Conservation (phyloP, 192 early-diverging fungal genomes). For the Geranomyces michiganensis region DNA sequence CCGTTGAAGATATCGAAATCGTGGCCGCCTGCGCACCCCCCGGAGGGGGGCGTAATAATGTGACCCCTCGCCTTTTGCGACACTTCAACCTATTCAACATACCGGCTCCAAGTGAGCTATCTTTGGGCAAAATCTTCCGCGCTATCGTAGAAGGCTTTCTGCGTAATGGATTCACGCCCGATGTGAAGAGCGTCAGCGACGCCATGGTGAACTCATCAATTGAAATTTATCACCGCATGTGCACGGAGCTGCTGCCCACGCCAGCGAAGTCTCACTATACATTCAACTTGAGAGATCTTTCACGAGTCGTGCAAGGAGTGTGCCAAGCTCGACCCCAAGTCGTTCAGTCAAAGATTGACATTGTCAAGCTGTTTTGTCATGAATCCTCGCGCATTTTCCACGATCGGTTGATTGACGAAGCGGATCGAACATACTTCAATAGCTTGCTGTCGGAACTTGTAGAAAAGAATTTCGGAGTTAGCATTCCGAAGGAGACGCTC, state of each 20-base stretch:
- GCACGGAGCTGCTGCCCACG: conserved; percentile 60
- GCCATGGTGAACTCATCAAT: conserved; percentile 60
- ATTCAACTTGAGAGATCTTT: conserved; percentile 63
- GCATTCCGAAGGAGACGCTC: conserved; percentile 50
- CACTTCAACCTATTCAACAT: conserved; percentile 66
- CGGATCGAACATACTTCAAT: conserved; percentile 57
- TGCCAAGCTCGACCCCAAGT: conserved; percentile 49
- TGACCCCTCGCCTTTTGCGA: conserved; percentile 58
- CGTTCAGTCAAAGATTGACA: conserved; percentile 47
- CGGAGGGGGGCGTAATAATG: conserved; percentile 59
- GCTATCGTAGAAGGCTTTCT: conserved; percentile 62
- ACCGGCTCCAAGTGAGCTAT: conserved; percentile 54
- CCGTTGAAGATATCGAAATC: conserved; percentile 57
- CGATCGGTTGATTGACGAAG: conserved; percentile 62
- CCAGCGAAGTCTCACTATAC: conserved; percentile 68
- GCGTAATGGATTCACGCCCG: conserved; percentile 50
- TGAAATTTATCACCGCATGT: conserved; percentile 65
- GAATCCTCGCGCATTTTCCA: conserved; percentile 63
- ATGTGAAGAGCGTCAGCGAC: conserved; percentile 49
- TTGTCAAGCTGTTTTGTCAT: conserved; percentile 60
- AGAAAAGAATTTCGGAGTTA: conserved; percentile 60
- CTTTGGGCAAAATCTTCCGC: conserved; percentile 57
- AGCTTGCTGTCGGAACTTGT: conserved; percentile 59
- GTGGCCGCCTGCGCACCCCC: conserved; percentile 63
- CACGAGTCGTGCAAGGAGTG: conserved; percentile 62